Evolutionary conservation across 352 stramenopile species (phyloP).

Genomic region (Pythium plurisporium): DNA sequence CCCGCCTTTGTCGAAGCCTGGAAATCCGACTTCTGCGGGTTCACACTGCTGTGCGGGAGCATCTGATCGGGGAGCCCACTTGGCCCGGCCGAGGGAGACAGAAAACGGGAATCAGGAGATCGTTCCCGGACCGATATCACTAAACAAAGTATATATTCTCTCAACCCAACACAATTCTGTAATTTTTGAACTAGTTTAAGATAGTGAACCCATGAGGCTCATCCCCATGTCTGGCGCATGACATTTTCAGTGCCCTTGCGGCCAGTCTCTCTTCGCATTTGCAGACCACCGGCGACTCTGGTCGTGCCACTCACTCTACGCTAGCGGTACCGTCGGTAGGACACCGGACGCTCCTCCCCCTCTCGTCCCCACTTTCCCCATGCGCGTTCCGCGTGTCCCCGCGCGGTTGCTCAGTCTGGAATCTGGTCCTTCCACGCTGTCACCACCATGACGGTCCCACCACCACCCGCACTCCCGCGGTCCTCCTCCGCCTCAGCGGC

Average conservation of each 20-base stretch:
- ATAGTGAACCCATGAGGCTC: too few species aligned
- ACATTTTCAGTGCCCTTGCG: too few species aligned
- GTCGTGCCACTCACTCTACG: too few species aligned
- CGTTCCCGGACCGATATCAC: not conserved
- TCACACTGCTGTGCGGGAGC: constrained; percentile 1
- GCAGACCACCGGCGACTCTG: too few species aligned
- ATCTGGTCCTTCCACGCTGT: not conserved
- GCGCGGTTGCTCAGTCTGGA: not conserved
- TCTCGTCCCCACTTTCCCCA: not conserved
- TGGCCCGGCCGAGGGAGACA: not conserved
- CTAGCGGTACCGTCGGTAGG: too few species aligned
- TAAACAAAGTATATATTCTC: not conserved
- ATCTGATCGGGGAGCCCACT: constrained; percentile 3
- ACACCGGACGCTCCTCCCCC: too few species aligned
- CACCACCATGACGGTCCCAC: not conserved
- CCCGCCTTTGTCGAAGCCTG: not conserved
- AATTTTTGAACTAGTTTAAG: too few species aligned
- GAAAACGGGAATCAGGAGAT: too few species aligned
- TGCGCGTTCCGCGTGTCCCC: not conserved
- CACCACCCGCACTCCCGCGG: not conserved
- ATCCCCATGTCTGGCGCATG: too few species aligned
- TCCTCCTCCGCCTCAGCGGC: not conserved
- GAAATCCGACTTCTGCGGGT: not conserved
- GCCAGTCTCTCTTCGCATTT: too few species aligned
- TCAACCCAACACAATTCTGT: too few species aligned